Evolutionary conservation across 2,329 filamentous ascomycete genomes (phyloP), one percentile per base, ranked within the genome.

Genomic region (Cladophialophora carrionii): DNA sequence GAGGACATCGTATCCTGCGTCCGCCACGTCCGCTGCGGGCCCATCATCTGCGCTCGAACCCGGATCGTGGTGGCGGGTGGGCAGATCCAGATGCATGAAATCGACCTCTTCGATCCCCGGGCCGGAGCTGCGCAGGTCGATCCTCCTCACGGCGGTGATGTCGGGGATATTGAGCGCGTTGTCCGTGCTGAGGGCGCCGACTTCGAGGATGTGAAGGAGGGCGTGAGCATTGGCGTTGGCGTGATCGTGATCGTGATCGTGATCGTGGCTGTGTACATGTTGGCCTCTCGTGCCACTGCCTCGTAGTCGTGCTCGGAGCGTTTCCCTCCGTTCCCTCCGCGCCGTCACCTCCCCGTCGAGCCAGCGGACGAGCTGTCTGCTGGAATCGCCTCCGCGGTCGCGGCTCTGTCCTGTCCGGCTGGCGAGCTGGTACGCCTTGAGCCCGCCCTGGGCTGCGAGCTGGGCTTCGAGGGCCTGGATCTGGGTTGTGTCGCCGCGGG

Each of bases 71-170:
- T 29, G 3, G 26, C 26, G 26, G 3, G 26, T 6, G 26, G 26
- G 26, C 26, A 29, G 26, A 29, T 29, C 26, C 29, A 92, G 84
- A 71, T 91, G 80, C 93, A 99, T 96, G 74, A 99, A 98, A 76
- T 99, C 92, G 75, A 97, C 92, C 76, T 96, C 87, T 63, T 88
- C 75, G 70, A 99, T 99, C 1, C 76, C 77, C 1, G 88, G 82
- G 54, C 88, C 88, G 74, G 96, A 92, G 65, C 92, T 95, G 77
- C 96, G 90, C 62, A 99, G 80, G 74, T 99, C 95, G 75, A 99
- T 97, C 69, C 92, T 86, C 29, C 67, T 65, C 26, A 72, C 70
- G 32, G n/a, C 26, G 17, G 65, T 70, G 10, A 61, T 48, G 9
- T 53, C 56, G 22, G 60, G 37, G 72, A 96, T 87, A 41, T 90